Percentiles rank a stretch among this genome's conserved stretches.
Conservation (phyloP, 2,329 filamentous ascomycete genomes). For the Penicillium sp. region DNA sequence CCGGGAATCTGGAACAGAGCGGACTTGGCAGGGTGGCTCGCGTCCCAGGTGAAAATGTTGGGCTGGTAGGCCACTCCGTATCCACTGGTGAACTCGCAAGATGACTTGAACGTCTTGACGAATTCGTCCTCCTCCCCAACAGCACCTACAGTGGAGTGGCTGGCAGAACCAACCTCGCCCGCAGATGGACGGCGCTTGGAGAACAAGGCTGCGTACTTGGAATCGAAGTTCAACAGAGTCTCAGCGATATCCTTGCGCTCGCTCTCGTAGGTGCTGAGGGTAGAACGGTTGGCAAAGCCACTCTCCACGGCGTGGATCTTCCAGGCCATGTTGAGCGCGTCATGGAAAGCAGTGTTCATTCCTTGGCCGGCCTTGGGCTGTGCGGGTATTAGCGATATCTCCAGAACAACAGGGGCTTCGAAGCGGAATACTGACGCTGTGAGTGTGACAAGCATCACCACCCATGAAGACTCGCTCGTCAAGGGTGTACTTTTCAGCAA, state of each 20-base stretch:
- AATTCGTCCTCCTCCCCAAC: slow-evolving; percentile 63
- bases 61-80: slow-evolving; percentile 84
- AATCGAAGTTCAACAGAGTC: slow-evolving; percentile 79
- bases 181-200: slow-evolving; percentile 72
- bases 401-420: background rate
- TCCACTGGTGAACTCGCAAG: slow-evolving; percentile 87
- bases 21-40: slow-evolving; percentile 68
- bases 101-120: slow-evolving; percentile 84
- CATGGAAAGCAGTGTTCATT: slow-evolving; percentile 60
- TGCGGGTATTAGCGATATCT: background rate
- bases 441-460: slow-evolving; percentile 64
- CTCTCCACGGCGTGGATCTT: slow-evolving; percentile 89
- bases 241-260: slow-evolving; percentile 85
- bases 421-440: slow-evolving; percentile 36
- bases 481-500: slow-evolving; percentile 62
- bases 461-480: slow-evolving; percentile 66
- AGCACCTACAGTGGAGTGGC: slow-evolving; percentile 33
- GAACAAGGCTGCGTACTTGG: slow-evolving; percentile 86
- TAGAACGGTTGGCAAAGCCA: slow-evolving; percentile 71
- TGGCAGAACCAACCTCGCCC: slow-evolving; percentile 68
- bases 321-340: slow-evolving; percentile 86
- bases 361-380: slow-evolving; percentile 62
- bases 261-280: slow-evolving; percentile 80
- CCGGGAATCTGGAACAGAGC: slow-evolving; percentile 65
- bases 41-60: slow-evolving; percentile 81